phyloP scores from a whole-genome alignment of 2,329 filamentous ascomycete genomes.

The Magnaporthiopsis incrustans region DNA sequence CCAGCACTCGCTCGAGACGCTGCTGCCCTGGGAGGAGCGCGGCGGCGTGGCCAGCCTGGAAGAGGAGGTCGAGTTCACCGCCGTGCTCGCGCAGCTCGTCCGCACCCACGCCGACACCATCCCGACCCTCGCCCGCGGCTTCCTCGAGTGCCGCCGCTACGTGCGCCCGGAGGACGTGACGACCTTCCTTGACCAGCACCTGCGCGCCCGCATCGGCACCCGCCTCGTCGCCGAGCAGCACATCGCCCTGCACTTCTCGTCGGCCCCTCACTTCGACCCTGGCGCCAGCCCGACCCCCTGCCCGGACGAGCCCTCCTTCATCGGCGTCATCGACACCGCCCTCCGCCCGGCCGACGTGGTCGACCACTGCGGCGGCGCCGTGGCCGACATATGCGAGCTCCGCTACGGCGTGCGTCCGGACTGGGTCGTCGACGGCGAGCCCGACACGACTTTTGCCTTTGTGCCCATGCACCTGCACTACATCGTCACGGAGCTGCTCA shows the following conservation, averaged over 20 bases:
- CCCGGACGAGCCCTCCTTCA: slow-evolving; percentile 57
- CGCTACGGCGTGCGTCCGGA: slow-evolving; percentile 85
- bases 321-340: slow-evolving; percentile 87
- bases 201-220: slow-evolving; percentile 89
- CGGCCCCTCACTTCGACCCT: slow-evolving; percentile 60
- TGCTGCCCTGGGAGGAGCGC: slow-evolving; percentile 70
- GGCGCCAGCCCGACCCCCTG: slow-evolving; percentile 40
- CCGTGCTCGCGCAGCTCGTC: slow-evolving; percentile 90
- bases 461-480: slow-evolving; percentile 96
- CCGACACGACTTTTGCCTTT: slow-evolving; percentile 82
- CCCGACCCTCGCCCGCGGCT: slow-evolving; percentile 81
- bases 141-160: slow-evolving; percentile 88
- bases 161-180: slow-evolving; percentile 80
- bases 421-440: slow-evolving; percentile 75
- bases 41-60: slow-evolving; percentile 62
- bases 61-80: slow-evolving; percentile 85
- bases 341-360: slow-evolving; percentile 76
- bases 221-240: slow-evolving; percentile 94
- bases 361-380: slow-evolving; percentile 77
- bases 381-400: slow-evolving; percentile 92
- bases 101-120: slow-evolving; percentile 93
- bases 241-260: slow-evolving; percentile 73
- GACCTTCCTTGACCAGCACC: slow-evolving; percentile 83
- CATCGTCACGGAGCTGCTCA: slow-evolving; percentile 91
- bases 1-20: slow-evolving; percentile 80